Evolutionary conservation across 2,329 filamentous ascomycete species (phyloP), one percentile per base, ranked within the genome.

Genomic region (Xylaria sp.): DNA sequence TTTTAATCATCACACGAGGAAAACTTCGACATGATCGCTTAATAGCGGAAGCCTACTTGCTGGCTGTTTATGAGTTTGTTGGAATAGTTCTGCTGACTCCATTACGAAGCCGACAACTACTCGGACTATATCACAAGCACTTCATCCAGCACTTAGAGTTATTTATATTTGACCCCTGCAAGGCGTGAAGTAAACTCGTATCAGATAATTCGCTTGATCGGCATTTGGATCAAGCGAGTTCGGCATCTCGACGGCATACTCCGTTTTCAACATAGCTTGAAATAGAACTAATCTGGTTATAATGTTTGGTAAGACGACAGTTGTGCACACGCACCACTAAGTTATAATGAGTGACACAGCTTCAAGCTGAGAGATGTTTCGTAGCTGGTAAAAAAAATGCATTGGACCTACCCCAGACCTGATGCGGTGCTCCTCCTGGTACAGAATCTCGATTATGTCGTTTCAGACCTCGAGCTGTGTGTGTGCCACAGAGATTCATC

Each of bases 381-480:
- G 46, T 28, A n/a, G 26, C 48, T 58, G 26, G 33, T 49, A 33
- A 51, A 17, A 17, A 31, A 6, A 49, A 46, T 26, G 54, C 20
- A 49, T 11, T 26, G 33, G 20, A 44, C 59, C 51, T 63, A 63
- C 38, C 23, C 59, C 36, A 48, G 20, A 54, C 13, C 33, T 26
- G 28, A 26, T 28, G 48, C 23, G 36, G 28, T 17, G 57, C 38
- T 51, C 56, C 40, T 33, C 38, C 40, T 46, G 58, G 23, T 56
- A 42, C 17, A 63, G 44, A 46, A 49, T 46, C 62, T 66, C 46
- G 44, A 61, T 56, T 63, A 44, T 48, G 26, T 57, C 61, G 65
- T 67, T 66, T 66, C 63, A 64, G 63, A 33, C 40, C 57, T 56
- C 46, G 48, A 48, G 62, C 44, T 63, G 57, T 23, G 65, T 23